Evolutionary conservation across 805 yeast genomes (phyloP), one percentile per base, ranked within the genome.

Genomic region (Wickerhamiella alocasiicola): DNA sequence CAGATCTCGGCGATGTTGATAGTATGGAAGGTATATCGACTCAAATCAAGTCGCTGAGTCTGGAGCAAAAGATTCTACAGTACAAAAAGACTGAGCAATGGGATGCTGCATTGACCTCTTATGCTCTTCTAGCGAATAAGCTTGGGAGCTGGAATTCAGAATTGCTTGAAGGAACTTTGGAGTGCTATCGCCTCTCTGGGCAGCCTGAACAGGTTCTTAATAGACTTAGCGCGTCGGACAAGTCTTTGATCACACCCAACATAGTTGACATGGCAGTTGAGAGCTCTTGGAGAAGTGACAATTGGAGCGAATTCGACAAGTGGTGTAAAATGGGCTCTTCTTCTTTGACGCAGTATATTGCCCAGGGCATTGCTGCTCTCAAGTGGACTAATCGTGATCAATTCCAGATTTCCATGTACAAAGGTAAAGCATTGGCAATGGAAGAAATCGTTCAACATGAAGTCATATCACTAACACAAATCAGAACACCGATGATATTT

Each of bases 1-100:
- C 94, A 6, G 79, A 74, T 43, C 74, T 91, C 36, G 88, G 84
- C 51, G 98, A 93, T 53, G 69, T 78, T 27, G 99, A 91, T 62
- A 77, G 95, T 0, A 65, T 91, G 24, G 87, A 81, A 54, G 99
- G 98, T 17, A 74, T 83, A 4, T 62, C 87, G 43, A 76, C 81
- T 44, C 70, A 70, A 45, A 78, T 82, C 49, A 75, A 61, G 2
- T 70, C 79, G 0, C 72, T 74, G 30, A 73, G 75, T 47, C 61
- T 84, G 32, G 70, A 73, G n/a, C 87, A 85, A 45, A 81, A 83
- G 54, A 69, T 87, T 19, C 65, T 76, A 5, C 83, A 83, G 44
- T 75, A 88, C 40, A 91, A 84, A 49, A 85, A 81, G 49, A 77
- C 82, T 36, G 84, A 81, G 30, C 79, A 79, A 51, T 85, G 95